phyloP scores from a whole-genome alignment of 2,329 filamentous ascomycete species.

The Xylariales sp. region DNA sequence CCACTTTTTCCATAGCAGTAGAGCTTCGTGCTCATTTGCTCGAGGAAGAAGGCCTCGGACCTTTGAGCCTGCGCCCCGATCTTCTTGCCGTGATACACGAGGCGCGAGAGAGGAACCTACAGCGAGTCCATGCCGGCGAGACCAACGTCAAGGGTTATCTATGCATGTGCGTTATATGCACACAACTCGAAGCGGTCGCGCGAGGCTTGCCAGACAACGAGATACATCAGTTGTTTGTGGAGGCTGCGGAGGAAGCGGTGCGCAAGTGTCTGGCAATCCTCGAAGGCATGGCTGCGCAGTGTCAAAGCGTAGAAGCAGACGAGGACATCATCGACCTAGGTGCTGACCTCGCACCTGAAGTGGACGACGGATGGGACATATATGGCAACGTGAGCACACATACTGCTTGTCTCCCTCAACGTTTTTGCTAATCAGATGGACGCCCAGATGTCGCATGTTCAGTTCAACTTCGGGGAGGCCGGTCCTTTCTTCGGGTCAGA shows the following conservation, averaged over 20 bases:
- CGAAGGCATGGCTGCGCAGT: not conserved
- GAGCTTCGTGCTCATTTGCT: slow-evolving; percentile 37
- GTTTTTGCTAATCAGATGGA: not conserved
- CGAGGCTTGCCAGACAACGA: not conserved
- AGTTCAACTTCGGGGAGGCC: not conserved
- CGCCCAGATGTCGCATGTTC: not conserved
- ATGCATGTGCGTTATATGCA: not conserved
- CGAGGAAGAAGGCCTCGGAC: slow-evolving; percentile 35
- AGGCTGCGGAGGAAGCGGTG: not conserved
- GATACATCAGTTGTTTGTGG: not conserved
- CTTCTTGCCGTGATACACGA: slow-evolving; percentile 38
- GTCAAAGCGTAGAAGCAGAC: not conserved
- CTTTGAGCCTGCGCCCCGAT: slow-evolving; percentile 32
- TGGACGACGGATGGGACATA: not conserved
- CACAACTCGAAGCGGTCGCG: not conserved
- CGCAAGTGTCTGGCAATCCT: not conserved
- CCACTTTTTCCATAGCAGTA: slow-evolving; percentile 30
- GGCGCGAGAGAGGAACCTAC: slow-evolving; percentile 33
- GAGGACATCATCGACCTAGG: not conserved
- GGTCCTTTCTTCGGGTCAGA: not conserved
- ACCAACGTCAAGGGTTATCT: slow-evolving; percentile 7
- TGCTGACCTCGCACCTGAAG: not conserved
- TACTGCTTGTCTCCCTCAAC: not conserved
- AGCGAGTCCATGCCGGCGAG: slow-evolving; percentile 29
- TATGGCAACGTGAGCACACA: no score